Evolutionary conservation across 2,329 filamentous ascomycete genomes (phyloP), one percentile per base, ranked within the genome.

Genomic region (Talaromyces sp.): DNA sequence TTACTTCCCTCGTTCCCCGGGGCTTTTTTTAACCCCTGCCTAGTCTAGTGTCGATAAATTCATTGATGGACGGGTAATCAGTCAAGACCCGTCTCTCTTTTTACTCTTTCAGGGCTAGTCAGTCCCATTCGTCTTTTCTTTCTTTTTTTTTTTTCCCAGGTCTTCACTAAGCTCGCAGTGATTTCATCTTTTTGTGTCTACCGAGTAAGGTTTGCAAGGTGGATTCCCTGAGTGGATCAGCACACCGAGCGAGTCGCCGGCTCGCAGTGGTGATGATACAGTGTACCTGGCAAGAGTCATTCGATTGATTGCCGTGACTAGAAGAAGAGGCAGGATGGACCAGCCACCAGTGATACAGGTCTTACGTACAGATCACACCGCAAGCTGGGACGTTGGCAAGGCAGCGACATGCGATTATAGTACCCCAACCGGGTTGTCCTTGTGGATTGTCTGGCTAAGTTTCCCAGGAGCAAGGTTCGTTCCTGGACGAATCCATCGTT

Each of bases 341-440:
- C 46, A 50, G 44, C 46, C 46, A 50, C 46, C 14, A 23, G 50
- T 21, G 31, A 23, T 25, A 55, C 16, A 21, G 52, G 52, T 37
- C 52, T 55, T 55, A 55, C 52, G 52, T 55, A 55, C 52, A 55
- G 35, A 55, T 55, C 52, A 55, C 52, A 55, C 46, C n/a, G 46
- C 28, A 50, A 31, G 23, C 46, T 31, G 11, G 46, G 31, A 50
- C n/a, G 25, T 9, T 31, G 46, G 23, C 44, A 14, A 48, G 44
- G 21, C 25, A 25, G 44, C 23, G 21, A 16, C 14, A 25, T 3
- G 44, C 3, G 42, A 28, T 48, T 28, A 48, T 28, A 48, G 14
- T 48, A 48, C 44, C 44, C 12, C 46, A 50, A 50, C 46, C 12
- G 25, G 46, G 25, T 50, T 48, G 25, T 31, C 23, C 23, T 16